Base-by-base conservation (phyloP, 345 rosid genomes). In the Kandelia obovata region DNA sequence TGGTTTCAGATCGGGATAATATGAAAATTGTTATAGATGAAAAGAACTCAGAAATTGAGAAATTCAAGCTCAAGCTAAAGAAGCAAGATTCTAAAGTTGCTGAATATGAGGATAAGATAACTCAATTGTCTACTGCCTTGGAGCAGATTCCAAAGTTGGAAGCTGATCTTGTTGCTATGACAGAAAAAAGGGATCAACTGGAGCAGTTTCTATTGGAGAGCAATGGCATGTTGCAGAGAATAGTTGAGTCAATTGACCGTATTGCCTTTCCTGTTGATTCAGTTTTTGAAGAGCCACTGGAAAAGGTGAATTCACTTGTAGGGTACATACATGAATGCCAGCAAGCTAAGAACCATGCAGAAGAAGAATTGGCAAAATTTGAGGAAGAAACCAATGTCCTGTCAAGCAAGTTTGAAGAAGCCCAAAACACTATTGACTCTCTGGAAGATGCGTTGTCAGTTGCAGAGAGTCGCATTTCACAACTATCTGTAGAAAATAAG, bases 1-100 rank as follows among this genome's bases (percentile, higher is more conserved):
- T 91, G 75, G 85, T 91, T 67, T 96, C 91, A 81, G 98, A 94
- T 78, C 82, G 85, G 58, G 91, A 91, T 73, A 87, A 88, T 72
- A 69, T 85, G 58, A 93, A 89, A 79, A 70, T 71, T 68, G 80
- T 78, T 65, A 59, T 89, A 62, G 95, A 87, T 66, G 96, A 89
- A 74, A 93, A 83, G 77, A 88, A 78, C 56, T 71, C 83, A 57
- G 90, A 85, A 72, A 84, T 83, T 59, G 83, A 85, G 80, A 89
- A 88, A 73, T 71, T 88, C 75, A 87, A 74, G 80, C 79, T 78
- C 27, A 85, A 84, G 68, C 71, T 89, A 71, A 87, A 86, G 80
- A 75, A 81, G 77, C 78, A 72, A 66, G 84, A 83, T 71, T 84
- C 82, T 73, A 75, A 71, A 17, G 73, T 85, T 77, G 72, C 85